Evolutionary conservation across 805 yeast genomes (phyloP), one percentile per base, ranked within the genome.

Genomic region (Helenozyma baotianmanensis): DNA sequence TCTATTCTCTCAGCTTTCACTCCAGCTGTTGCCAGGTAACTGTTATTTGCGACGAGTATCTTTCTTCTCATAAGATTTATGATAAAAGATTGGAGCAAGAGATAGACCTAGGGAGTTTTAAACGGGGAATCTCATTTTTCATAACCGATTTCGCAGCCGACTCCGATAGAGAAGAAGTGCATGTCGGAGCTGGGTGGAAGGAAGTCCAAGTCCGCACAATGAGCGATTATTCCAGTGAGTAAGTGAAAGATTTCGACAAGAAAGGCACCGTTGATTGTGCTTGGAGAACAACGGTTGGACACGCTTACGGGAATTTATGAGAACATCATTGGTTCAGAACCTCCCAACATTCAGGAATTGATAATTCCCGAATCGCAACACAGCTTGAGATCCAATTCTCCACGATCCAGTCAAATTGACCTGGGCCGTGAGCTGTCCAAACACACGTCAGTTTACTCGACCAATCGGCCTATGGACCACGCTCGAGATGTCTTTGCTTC

Each of bases 151-250:
- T 52, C 1, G 38, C 33, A 6, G 36, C 56, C 13, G 33, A 33
- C 13, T 62, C 53, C 38, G 56, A 52, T 31, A 36, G 39, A 8
- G 32, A 35, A 4, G 48, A 45, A 15, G 52, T 61, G 25, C 43
- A 41, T 4, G 29, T 66, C 9, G 37, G 33, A 5, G 25, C 49
- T 2, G 37, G 42, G 2, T 30, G 58, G 6, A 43, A 46, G 22
- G 35, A 48, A 6, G 24, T 67, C 4, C 56, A 62, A 30, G 54
- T 57, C 17, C 59, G 43, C 33, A 63, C 72, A 1, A 38, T 63
- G 28, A 65, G 70, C 48, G 72, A 63, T 32, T 57, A 53, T 36
- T 38, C 45, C 5, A 44, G 57, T n/a, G 72, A 66, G 39, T 62
- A 54, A 32, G 42, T 50, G 4, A 50, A 50, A 8, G 70, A 59